phyloP scores from a whole-genome alignment of 495 filamentous ascomycete species.

The Neurospora terricola region DNA sequence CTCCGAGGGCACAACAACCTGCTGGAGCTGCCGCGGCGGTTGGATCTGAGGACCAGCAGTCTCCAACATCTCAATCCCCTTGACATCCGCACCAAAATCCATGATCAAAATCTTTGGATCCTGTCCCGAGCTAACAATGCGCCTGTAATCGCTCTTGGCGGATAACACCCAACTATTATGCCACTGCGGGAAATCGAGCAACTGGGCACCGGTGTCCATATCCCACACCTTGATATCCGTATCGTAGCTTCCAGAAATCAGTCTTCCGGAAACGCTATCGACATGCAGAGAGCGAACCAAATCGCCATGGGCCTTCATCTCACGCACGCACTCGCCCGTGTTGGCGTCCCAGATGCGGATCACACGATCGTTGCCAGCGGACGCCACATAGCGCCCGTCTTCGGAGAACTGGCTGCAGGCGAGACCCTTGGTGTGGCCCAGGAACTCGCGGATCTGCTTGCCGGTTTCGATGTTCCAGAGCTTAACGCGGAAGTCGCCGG shows the following conservation, averaged over 20 bases:
- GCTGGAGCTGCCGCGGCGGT: neutral
- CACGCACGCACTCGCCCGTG: conserved; percentile 71
- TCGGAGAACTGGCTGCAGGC: conserved; percentile 94
- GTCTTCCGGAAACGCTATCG: conserved; percentile 68
- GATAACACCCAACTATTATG: conserved; percentile 92
- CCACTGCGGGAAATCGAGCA: conserved; percentile 76
- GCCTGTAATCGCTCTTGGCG: conserved; percentile 87
- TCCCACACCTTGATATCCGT: conserved; percentile 88
- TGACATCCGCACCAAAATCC: conserved; percentile 62
- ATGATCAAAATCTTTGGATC: conserved; percentile 85
- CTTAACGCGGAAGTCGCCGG: conserved; percentile 84
- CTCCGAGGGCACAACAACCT: neutral
- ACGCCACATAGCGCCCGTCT: conserved; percentile 78
- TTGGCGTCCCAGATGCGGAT: conserved; percentile 92
- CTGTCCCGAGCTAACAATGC: conserved; percentile 88
- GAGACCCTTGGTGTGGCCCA: conserved; percentile 76
- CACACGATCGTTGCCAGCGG: conserved; percentile 85
- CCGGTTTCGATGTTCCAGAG: conserved; percentile 88
- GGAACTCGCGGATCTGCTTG: conserved; percentile 77
- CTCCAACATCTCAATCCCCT: conserved; percentile 44
- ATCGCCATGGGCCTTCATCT: conserved; percentile 65
- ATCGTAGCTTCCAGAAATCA: conserved; percentile 90
- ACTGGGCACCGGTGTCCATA: conserved; percentile 58
- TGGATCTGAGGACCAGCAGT: conserved; percentile 5
- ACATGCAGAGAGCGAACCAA: conserved; percentile 84